Evolutionary conservation across 2,329 filamentous ascomycete genomes (phyloP).

Genomic region (Claviceps arundinis): DNA sequence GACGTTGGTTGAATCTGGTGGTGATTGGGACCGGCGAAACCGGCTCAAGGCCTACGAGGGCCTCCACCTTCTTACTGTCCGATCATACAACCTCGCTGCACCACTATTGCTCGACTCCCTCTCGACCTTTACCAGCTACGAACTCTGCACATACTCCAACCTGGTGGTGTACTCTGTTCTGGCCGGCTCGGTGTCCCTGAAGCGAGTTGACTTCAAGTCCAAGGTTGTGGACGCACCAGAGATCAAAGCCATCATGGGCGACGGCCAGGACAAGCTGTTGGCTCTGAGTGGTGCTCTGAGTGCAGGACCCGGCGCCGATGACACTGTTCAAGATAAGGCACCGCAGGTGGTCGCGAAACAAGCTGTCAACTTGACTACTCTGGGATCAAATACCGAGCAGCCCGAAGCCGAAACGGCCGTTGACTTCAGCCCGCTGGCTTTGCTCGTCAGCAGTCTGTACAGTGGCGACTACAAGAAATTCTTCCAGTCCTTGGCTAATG

Average conservation of each 20-base stretch:
- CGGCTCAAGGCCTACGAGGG: constrained; percentile 97
- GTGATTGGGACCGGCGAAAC: constrained; percentile 97
- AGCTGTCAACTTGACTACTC: constrained; percentile 76
- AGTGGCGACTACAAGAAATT: constrained; percentile 88
- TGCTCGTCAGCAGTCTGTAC: constrained; percentile 84
- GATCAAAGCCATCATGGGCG: constrained; percentile 91
- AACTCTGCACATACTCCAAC: constrained; percentile 91
- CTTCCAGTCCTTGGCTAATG: constrained; percentile 76
- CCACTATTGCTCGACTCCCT: constrained; percentile 91
- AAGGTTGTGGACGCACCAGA: constrained; percentile 98
- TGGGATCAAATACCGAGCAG: constrained; percentile 58
- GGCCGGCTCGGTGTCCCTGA: constrained; percentile 84
- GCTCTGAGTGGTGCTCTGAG: constrained; percentile 71
- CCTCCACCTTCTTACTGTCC: constrained; percentile 80
- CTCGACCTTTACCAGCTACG: constrained; percentile 96
- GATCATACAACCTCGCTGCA: constrained; percentile 79
- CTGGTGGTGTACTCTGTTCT: constrained; percentile 93
- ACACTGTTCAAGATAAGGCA: constrained; percentile 52
- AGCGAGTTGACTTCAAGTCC: constrained; percentile 96
- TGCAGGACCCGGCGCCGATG: constrained; percentile 68
- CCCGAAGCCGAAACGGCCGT: constrained; percentile 69
- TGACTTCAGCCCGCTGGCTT: constrained; percentile 79
- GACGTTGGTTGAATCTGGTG: constrained; percentile 81
- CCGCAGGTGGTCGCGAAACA: constrained; percentile 38
- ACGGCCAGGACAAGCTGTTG: constrained; percentile 75